Base-by-base conservation (phyloP, 1,284 basidiomycete genomes). In the Puccinia triticina region DNA sequence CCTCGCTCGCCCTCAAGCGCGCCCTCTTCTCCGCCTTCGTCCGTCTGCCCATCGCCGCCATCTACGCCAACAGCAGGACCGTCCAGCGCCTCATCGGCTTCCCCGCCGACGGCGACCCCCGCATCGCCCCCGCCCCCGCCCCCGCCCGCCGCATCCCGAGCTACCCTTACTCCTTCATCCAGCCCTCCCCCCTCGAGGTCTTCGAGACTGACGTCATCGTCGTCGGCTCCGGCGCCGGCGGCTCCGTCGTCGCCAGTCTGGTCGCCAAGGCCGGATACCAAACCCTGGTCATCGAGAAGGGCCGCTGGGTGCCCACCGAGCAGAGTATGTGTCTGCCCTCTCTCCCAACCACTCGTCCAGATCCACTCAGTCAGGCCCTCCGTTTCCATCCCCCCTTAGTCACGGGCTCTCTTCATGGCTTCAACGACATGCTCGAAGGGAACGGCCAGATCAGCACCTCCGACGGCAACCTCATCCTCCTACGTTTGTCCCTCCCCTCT, bases 271-370 rank as follows among this genome's bases (percentile, higher is more conserved):
- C 87, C 55, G 87, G 87, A 1, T 84, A 88, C 75, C 84, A 85
- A 57, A 87, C 88, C 40, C 84, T 89, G 50, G 86, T 89, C 32
- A 86, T 89, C 72, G 89, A 89, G 85, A 89, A 89, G 85, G 88
- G 89, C 37, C 83, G 83, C 66, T 88, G 88, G 83, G 83, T 87
- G 40, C 85, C 86, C 71, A 87, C 86, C 14, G 84, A 86, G 29
- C 86, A 88, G 55, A 86, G 87, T 72, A 83, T 64, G 59, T 34
- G 3, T 2, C 14, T 37, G 16, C 40, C 12, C 23, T 74, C 43
- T 43, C n/a, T 48, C 11, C 12, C 40, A 12, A 21, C 8, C 23
- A 26, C 29, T 26, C 37, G 48, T 37, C 32, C 16, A n/a, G n/a
- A n/a, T n/a, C n/a, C n/a, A n/a, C n/a, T n/a, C n/a, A n/a, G n/a